A percentile compares a stretch with the other conserved stretches of the same genome.
Evolutionary conservation across 208 protist genomes (phyloP).

Genomic region (Tritrichomonas foetus): DNA sequence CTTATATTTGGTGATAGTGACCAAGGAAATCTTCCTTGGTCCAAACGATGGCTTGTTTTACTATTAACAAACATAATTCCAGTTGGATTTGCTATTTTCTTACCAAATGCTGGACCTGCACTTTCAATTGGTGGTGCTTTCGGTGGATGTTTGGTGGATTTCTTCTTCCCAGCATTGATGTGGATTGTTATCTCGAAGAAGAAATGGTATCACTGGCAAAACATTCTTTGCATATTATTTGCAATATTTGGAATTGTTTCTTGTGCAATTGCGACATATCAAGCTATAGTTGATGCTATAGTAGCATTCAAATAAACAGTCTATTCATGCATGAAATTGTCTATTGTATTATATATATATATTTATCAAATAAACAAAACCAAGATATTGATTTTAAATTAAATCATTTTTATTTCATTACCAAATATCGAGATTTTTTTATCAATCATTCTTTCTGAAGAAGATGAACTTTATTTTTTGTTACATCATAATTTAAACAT

Average conservation of each 20-base stretch:
- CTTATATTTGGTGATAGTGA: not conserved
- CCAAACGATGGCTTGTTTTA: not conserved
- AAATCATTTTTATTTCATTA: too few relatives aligned
- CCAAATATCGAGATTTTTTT: too few relatives aligned
- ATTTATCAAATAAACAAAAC: too few relatives aligned
- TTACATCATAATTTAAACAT: too few relatives aligned
- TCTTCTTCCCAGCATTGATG: not conserved
- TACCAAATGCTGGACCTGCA: not conserved
- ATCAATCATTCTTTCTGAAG: too few relatives aligned
- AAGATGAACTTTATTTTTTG: too few relatives aligned
- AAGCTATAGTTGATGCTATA: not conserved
- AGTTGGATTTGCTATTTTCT: not conserved
- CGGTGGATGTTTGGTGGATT: not conserved
- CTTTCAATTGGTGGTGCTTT: not conserved
- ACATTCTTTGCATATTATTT: not conserved
- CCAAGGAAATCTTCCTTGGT: not conserved
- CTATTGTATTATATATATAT: too few relatives aligned
- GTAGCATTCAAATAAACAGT: too few relatives aligned
- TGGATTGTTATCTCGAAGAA: not conserved
- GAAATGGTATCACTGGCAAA: conserved; percentile 20
- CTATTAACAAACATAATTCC: not conserved
- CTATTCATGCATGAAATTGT: too few relatives aligned
- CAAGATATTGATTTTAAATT: too few relatives aligned
- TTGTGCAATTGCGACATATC: not conserved
- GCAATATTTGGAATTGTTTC: not conserved